Percentiles rank a stretch among this genome's conserved stretches.
Conservation (phyloP, 495 filamentous ascomycete genomes). For the Neurospora cerealis region DNA sequence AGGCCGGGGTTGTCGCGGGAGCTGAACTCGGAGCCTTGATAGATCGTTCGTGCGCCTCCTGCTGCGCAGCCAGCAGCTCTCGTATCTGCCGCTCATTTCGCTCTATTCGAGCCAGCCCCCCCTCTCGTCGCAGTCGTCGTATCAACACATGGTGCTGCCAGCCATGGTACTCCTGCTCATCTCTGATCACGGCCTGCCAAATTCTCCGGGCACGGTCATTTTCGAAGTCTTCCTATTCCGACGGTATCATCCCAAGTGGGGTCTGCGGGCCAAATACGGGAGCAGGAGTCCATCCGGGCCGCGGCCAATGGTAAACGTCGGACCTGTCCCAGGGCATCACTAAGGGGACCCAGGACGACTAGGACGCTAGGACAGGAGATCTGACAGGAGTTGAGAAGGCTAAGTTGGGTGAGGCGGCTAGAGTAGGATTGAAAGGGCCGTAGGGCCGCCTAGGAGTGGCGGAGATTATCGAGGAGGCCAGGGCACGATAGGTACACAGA, state of each 20-base stretch:
- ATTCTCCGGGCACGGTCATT: not conserved
- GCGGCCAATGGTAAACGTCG: too few relatives aligned
- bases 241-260: too few relatives aligned
- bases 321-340: too few relatives aligned
- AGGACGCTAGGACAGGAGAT: too few relatives aligned
- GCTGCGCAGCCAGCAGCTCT: not conserved
- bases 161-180: not conserved
- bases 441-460: too few relatives aligned
- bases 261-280: too few relatives aligned
- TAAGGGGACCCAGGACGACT: too few relatives aligned
- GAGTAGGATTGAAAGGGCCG: too few relatives aligned
- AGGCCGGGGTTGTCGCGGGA: too few relatives aligned
- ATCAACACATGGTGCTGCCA: not conserved
- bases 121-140: not conserved
- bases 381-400: too few relatives aligned
- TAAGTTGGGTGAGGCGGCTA: too few relatives aligned
- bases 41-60: not conserved
- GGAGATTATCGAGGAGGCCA: not conserved
- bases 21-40: not conserved
- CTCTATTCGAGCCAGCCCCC: not conserved
- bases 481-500: not conserved
- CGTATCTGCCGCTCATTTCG: not conserved
- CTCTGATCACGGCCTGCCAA: not conserved
- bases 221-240: not conserved
- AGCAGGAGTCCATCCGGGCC: too few relatives aligned